phyloP scores from a whole-genome alignment of 129 eudicot genomes.

The Oenanthe sinensis region DNA sequence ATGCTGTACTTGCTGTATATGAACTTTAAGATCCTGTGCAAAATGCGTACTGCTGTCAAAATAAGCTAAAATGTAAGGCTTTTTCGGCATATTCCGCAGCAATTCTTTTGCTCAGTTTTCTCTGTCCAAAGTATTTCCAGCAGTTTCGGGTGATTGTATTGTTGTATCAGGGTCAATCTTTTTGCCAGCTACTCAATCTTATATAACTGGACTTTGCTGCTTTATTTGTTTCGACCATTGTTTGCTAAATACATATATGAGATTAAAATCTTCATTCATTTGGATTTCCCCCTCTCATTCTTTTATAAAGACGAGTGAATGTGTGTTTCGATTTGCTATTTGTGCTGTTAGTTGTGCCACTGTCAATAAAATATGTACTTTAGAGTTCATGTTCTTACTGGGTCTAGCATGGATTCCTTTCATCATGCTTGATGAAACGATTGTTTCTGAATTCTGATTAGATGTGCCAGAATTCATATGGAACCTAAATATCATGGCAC shows the following conservation, averaged over 20 bases:
- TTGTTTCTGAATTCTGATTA: background rate
- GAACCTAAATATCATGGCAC: background rate
- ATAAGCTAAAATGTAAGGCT: background rate
- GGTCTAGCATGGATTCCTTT: too few relatives aligned
- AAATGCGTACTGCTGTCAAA: background rate
- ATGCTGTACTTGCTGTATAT: background rate
- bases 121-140: background rate
- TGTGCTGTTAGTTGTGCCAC: background rate
- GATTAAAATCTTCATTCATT: too few relatives aligned
- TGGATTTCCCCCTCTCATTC: background rate
- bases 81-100: background rate
- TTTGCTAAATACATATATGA: background rate
- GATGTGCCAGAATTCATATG: background rate
- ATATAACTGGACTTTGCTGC: background rate
- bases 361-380: background rate
- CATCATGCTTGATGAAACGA: background rate
- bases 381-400: too few relatives aligned
- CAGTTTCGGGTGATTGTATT: background rate
- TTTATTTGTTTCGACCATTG: background rate
- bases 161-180: background rate
- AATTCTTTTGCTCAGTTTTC: background rate
- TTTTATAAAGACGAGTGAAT: background rate
- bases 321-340: background rate
- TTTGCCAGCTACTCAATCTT: background rate
- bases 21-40: background rate